A percentile compares a stretch with the other conserved stretches of the same genome.
phyloP scores from a whole-genome alignment of 2,329 filamentous ascomycete genomes.

The Alternaria consortialis region DNA sequence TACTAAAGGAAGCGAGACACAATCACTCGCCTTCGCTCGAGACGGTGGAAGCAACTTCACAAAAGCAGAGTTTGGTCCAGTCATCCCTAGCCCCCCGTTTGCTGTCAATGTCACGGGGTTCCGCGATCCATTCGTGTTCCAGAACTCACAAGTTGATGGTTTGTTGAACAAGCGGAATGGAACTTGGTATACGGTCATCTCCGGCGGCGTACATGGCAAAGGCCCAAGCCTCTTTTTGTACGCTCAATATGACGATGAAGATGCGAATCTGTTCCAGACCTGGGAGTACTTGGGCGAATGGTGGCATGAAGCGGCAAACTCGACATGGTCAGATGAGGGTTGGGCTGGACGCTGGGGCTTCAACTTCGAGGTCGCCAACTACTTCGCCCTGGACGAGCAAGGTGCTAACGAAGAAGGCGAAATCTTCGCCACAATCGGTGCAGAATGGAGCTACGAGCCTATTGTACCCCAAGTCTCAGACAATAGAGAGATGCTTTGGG shows the following conservation, averaged over 20 bases:
- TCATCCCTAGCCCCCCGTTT: constrained; percentile 52
- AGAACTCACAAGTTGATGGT: constrained; percentile 50
- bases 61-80: constrained; percentile 51
- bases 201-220: constrained; percentile 52
- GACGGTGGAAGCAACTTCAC: constrained; percentile 55
- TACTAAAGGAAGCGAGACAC: constrained; percentile 58
- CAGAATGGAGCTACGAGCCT: constrained; percentile 56
- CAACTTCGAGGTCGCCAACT: constrained; percentile 59
- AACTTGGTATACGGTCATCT: constrained; percentile 54
- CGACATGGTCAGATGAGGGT: constrained; percentile 30
- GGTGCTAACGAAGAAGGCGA: constrained; percentile 54
- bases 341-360: constrained; percentile 45
- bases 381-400: constrained; percentile 53
- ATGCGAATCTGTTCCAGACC: constrained; percentile 48
- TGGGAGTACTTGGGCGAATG: constrained; percentile 51
- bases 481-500: constrained; percentile 56
- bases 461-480: constrained; percentile 53
- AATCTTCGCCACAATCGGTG: constrained; percentile 54
- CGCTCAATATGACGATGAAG: constrained; percentile 42
- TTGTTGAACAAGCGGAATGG: constrained; percentile 46
- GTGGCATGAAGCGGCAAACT: constrained; percentile 53
- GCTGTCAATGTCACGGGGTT: constrained; percentile 56
- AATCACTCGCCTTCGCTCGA: constrained; percentile 54
- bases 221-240: constrained; percentile 55
- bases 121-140: constrained; percentile 56